Conservation (phyloP, 306 rosid species). For the Cucurbita moschata region DNA sequence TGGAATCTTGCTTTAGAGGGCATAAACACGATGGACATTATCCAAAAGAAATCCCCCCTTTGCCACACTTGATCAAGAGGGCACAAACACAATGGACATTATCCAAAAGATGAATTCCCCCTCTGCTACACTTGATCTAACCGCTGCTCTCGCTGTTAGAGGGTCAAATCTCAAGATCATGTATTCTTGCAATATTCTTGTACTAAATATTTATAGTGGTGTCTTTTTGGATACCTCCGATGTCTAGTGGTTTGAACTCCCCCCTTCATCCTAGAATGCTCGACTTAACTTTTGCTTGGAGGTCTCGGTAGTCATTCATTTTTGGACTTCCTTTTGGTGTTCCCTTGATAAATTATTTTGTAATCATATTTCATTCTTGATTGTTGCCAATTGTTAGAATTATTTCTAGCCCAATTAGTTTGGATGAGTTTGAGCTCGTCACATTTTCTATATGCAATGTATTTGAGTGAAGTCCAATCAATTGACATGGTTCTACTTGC, state of each 20-base stretch:
- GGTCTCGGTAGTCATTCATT: not conserved
- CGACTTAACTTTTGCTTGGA: too few relatives aligned
- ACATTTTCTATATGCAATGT: not conserved
- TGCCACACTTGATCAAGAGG: not conserved
- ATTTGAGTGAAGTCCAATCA: not conserved
- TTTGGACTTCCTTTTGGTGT: not conserved
- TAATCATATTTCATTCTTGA: not conserved
- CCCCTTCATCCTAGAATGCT: too few relatives aligned
- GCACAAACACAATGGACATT: too few relatives aligned
- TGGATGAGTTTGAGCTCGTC: not conserved
- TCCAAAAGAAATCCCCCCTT: too few relatives aligned
- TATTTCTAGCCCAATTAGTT: not conserved
- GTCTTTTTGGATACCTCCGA: not conserved
- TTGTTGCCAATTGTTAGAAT: not conserved
- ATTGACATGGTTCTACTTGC: not conserved
- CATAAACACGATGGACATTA: too few relatives aligned
- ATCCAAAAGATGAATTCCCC: too few relatives aligned
- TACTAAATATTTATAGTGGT: not conserved
- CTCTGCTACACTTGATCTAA: not conserved
- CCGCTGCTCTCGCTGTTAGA: not conserved
- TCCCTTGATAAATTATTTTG: not conserved
- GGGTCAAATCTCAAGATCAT: not conserved
- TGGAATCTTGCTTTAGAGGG: too few relatives aligned
- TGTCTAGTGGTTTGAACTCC: too few relatives aligned
- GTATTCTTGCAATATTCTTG: not conserved